phyloP scores from a whole-genome alignment of 441 rosid genomes.

The Gossypium schwendimanii region DNA sequence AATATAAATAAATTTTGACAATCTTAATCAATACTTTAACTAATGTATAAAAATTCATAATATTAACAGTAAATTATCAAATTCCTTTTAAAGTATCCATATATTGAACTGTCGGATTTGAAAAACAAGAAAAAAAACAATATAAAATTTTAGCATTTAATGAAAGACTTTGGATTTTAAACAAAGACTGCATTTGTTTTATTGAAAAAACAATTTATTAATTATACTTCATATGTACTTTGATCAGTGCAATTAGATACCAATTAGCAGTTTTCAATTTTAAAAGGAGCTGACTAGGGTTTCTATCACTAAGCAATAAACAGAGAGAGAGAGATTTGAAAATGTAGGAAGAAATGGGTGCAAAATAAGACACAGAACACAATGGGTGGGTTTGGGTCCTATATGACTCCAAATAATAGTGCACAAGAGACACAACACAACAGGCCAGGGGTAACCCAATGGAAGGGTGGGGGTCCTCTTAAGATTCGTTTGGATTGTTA shows the following conservation, averaged over 20 bases:
- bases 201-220: no score
- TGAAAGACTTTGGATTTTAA: neutral
- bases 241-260: no score
- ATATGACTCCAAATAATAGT: constrained; percentile 5
- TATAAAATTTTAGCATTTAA: neutral
- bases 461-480: constrained; percentile 11
- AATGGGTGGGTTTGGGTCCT: neutral
- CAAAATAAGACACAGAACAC: neutral
- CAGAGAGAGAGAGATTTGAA: neutral
- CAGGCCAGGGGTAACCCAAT: constrained; percentile 5
- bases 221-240: no score
- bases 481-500: constrained; percentile 25
- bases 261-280: neutral
- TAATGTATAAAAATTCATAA: neutral
- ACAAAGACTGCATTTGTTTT: no score
- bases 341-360: neutral
- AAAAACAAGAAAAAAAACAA: neutral
- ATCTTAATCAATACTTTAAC: no score
- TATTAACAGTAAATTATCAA: neutral
- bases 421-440: neutral
- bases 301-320: neutral
- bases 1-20: no score
- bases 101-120: neutral
- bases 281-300: neutral
- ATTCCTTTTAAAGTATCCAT: neutral